Percentiles rank a stretch among this genome's conserved stretches.
These are phyloP conservation scores for Aureobasidium vineae DNA, from an alignment of 2,329 filamentous ascomycete species.

Conservation along the genomic window DNA sequence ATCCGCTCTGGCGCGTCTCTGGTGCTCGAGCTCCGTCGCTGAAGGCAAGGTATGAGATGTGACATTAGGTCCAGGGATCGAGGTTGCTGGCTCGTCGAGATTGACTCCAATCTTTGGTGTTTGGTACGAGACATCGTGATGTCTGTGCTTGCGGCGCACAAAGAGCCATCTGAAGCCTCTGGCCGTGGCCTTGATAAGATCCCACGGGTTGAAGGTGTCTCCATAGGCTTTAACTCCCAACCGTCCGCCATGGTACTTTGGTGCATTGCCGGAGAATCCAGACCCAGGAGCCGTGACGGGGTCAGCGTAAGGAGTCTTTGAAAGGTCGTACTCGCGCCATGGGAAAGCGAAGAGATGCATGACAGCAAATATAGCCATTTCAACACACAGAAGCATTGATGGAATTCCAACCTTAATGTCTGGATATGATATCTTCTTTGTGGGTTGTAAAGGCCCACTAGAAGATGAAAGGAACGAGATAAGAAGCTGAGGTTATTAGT, in stretches of 20 bases:
- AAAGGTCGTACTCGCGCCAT: constrained; percentile 64
- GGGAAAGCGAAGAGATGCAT: constrained; percentile 82
- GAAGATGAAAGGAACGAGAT: constrained; percentile 62
- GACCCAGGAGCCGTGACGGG: constrained; percentile 33
- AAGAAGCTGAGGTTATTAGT: constrained; percentile 44
- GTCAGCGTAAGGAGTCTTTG: constrained; percentile 31
- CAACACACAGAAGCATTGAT: constrained; percentile 71
- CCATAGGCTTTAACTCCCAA: constrained; percentile 63
- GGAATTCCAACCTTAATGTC: constrained; percentile 82
- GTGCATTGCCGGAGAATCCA: constrained; percentile 31
- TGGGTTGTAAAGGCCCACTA: constrained; percentile 62
- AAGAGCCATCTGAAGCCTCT: constrained; percentile 79
- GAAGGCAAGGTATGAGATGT: constrained; percentile 17
- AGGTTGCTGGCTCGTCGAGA: constrained; percentile 8
- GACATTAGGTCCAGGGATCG: constrained; percentile 21
- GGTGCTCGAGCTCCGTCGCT: constrained; percentile 20
- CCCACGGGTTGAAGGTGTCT: constrained; percentile 77
- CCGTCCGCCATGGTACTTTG: constrained; percentile 61
- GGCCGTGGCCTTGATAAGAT: constrained; percentile 75
- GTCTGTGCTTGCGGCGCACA: constrained; percentile 64
- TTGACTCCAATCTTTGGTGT: constrained; percentile 22
- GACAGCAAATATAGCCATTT: constrained; percentile 78
- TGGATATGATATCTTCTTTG: constrained; percentile 61
- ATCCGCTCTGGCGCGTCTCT: constrained; percentile 21
- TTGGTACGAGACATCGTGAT: constrained; percentile 44